Evolutionary conservation across 371 early-diverging fungal species (phyloP), one percentile per base, ranked within the genome.

Genomic region (Rhizomucor miehei): DNA sequence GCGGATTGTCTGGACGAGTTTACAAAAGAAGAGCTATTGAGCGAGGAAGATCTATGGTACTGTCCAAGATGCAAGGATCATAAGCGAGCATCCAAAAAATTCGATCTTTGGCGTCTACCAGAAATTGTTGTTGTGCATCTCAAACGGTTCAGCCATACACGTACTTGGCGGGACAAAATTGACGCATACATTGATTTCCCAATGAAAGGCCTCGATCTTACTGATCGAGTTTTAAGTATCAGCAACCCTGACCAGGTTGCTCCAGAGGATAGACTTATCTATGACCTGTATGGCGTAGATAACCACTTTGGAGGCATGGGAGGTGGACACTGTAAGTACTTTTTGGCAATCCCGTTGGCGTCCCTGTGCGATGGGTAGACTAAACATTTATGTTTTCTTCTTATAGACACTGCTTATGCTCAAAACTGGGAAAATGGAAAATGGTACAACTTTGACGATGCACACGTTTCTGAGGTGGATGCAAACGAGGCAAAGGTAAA

Each of bases 381-480:
- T 23, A 41, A 54, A 24, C 11, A n/a, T 24, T 19, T 20, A 2
- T 23, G 6, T 37, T n/a, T n/a, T n/a, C n/a, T n/a, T n/a, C n/a
- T n/a, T 46, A 24, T 71, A 89, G 89, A 94, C 65, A 95, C 96
- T 44, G 93, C 94, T 0, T 93, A 87, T 71, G 94, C 92, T 19
- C 86, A 86, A 66, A 94, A 90, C 55, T 77, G 80, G 34, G 67
- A 84, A 35, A 78, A 85, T 49, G 64, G 60, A 29, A 44, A 82
- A 21, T 95, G 97, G 97, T 94, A 89, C 69, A 79, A 89, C 60
- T 96, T 91, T 69, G 90, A 96, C 62, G 95, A 96, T 64, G 85
- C 89, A 3, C 84, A 79, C 44, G 95, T 94, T 8, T 75, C 78
- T 20, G 75, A 77, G 17, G 81, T 89, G 0, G 62, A 70, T 34